Base-by-base conservation (phyloP, 163 green algal species). In the Coccomyxa subellipsoidea region DNA sequence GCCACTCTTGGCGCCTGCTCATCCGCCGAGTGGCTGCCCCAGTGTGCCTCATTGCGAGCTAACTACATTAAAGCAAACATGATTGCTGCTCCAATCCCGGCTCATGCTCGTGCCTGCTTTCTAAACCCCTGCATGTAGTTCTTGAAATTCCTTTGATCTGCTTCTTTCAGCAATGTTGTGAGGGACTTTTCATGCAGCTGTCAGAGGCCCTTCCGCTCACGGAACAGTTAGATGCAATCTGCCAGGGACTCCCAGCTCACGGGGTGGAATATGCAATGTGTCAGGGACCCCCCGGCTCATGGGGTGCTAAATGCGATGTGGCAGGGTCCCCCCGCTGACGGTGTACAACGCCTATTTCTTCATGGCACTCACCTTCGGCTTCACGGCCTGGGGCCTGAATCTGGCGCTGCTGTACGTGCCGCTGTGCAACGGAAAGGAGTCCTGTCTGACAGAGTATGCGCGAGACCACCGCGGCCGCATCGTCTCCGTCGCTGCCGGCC, bases 331-430 rank as follows among this genome's bases (percentile, higher is more conserved):
- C 2, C 66, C 66, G 8, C 66, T 73, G 66, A 73, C 66, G 27
- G 66, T 73, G 21, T 73, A 73, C 66, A 73, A 73, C n/a, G 66
- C 66, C 66, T 73, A 36, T 23, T 73, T 73, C 66, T 73, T 73
- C 66, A 73, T 73, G 66, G n/a, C 66, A 27, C 29, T 73, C 66
- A 8, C 66, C 66, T 73, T 73, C 66, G 27, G 27, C 66, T 73
- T 73, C n/a, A 32, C n/a, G 66, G 66, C 66, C 7, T 73, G 66
- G 66, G 66, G 66, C 66, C 0, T 32, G 66, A 73, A 73, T 23
- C 66, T 73, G 66, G 31, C 66, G 6, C 66, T 73, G 66, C 66
- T 73, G n/a, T 73, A 73, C 66, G 8, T 35, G 66, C 66, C 66
- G 29, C 66, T 73, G 66, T 34, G 27, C 27, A 34, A 72, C 25